Base-by-base conservation (phyloP, 768 basidiomycete genomes). In the Tricholoma sp. region DNA sequence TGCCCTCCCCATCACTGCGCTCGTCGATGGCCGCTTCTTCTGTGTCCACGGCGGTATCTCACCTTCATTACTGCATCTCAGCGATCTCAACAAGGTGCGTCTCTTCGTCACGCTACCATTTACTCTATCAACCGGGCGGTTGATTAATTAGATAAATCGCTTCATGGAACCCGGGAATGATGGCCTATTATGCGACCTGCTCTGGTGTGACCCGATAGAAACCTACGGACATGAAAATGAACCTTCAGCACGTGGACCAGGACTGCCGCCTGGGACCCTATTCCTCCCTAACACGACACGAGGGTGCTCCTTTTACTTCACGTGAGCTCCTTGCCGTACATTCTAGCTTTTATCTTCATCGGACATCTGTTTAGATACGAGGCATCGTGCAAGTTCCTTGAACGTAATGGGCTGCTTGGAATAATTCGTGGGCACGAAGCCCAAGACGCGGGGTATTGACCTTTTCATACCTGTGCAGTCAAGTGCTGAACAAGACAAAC, bases 41-140 rank as follows among this genome's bases (percentile, higher is more conserved):
- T 98, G 96, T 66, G 94, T 98, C 2, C 97, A 98, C 63, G 97
- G 97, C 2, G 97, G 97, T 3, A 80, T 99, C 35, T 94, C 91
- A 0, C 97, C 97, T 0, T 86, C 90, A 61, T 79, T 99, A 1
- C 73, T 86, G 45, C 85, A 83, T 5, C 76, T 99, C 3, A 83
- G 85, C 32, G 96, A 99, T 67, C 63, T 96, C 8, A 71, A 79
- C 22, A 70, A 70, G 21, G 91, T 92, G 55, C 53, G 81, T 75
- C n/a, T 52, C 29, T 45, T 47, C 43, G 24, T 53, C 16, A 22
- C 19, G n/a, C 22, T 45, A 12, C 16, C 6, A 5, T 11, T 39
- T 22, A n/a, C 60, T 66, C 43, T 58, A 64, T 39, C 21, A 9
- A 18, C 24, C 49, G 46, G 12, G 50, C 5, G 5, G 2, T 58